Percentiles rank a stretch among this genome's conserved stretches.
Evolutionary conservation across 139 green algal genomes (phyloP).

Genomic region (Coelastrella sp.): DNA sequence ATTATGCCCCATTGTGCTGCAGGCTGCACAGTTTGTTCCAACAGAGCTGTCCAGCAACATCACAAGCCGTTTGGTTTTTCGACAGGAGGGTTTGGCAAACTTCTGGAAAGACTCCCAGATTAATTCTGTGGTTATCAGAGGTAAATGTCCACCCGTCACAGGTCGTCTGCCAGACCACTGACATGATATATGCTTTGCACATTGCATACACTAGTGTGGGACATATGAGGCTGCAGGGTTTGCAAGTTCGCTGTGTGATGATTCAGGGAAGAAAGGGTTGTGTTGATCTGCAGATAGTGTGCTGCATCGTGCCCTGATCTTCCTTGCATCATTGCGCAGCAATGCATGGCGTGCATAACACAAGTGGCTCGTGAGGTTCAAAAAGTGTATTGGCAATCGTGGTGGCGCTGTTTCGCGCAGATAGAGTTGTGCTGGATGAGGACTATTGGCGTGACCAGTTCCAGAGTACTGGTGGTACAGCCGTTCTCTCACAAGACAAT

Average conservation of each 20-base stretch:
- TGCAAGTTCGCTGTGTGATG: no score
- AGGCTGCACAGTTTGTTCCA: not conserved
- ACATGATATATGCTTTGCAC: not conserved
- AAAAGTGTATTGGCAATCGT: no score
- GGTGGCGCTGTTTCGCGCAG: no score
- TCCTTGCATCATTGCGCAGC: no score
- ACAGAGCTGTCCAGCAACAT: not conserved
- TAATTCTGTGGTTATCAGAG: not conserved
- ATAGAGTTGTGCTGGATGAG: not conserved
- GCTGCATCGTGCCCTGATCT: no score
- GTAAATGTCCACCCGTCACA: not conserved
- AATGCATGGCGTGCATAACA: no score
- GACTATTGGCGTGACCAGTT: slow-evolving; percentile 3
- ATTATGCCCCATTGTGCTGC: not conserved
- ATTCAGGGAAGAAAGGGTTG: no score
- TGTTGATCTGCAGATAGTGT: no score
- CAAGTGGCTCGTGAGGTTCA: no score
- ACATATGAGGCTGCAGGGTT: no score
- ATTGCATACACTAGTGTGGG: not conserved
- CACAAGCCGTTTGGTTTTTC: slow-evolving; percentile 5
- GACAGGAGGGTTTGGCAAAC: not conserved
- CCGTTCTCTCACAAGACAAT: not conserved
- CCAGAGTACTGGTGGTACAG: not conserved
- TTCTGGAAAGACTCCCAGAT: not conserved
- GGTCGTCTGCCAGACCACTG: not conserved